Base-by-base conservation (phyloP, 768 basidiomycete genomes). In the Serpula lacrymans region DNA sequence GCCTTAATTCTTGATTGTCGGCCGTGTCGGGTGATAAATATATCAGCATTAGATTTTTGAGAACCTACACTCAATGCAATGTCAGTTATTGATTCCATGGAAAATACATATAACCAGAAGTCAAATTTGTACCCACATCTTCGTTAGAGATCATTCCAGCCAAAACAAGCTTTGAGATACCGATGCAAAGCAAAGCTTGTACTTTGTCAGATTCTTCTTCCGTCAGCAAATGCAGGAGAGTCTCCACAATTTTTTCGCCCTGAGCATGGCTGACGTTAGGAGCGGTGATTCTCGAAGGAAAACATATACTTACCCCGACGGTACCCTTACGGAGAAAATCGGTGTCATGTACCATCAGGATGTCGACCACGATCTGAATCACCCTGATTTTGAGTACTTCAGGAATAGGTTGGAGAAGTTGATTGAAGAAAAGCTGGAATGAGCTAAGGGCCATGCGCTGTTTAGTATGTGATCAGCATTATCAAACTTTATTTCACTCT, bases 91-190 rank as follows among this genome's bases (percentile, higher is more conserved):
- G n/a, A n/a, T n/a, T n/a, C n/a, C n/a, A n/a, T n/a, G n/a, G n/a
- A n/a, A n/a, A n/a, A n/a, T n/a, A n/a, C n/a, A n/a, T n/a, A n/a
- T n/a, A n/a, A n/a, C n/a, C n/a, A n/a, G n/a, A n/a, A n/a, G n/a
- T n/a, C n/a, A n/a, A n/a, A n/a, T n/a, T n/a, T n/a, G n/a, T n/a
- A n/a, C n/a, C n/a, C n/a, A n/a, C n/a, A n/a, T n/a, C n/a, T 21
- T 82, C 74, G 43, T 93, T 85, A 1, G 75, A 69, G 42, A 93
- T 69, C 70, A 88, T 80, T 0, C 87, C 87, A 0, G 82, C 68
- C 5, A 93, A 65, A 54, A 91, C 74, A 18, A 98, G 72, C 62
- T 98, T 98, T n/a, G 90, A 73, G 4, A 90, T 69, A 0, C 94
- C 93, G 21, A 87, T 68, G 45, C 82, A 83, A 10, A 91, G 65